Evolutionary conservation across 2,329 filamentous ascomycete genomes (phyloP).

Genomic region (Cercospora berteroae): DNA sequence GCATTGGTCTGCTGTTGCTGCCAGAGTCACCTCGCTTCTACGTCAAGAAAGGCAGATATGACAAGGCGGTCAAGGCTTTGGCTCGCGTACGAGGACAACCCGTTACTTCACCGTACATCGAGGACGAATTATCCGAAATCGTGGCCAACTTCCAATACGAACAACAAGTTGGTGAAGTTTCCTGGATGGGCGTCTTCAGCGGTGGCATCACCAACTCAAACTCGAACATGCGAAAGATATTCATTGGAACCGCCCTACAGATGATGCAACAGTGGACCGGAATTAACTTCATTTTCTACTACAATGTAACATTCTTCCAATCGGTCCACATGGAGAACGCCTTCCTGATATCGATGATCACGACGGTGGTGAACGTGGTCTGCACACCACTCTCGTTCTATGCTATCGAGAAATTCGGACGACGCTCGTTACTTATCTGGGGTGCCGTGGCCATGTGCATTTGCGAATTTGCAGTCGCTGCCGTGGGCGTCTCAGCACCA

Average conservation of each 20-base stretch:
- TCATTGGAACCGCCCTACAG: slow-evolving; percentile 48
- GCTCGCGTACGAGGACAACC: slow-evolving; percentile 73
- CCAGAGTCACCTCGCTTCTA: slow-evolving; percentile 84
- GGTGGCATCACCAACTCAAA: slow-evolving; percentile 54
- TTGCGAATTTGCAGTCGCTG: slow-evolving; percentile 78
- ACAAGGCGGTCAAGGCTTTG: slow-evolving; percentile 63
- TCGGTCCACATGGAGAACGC: slow-evolving; percentile 70
- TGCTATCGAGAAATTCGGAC: slow-evolving; percentile 78
- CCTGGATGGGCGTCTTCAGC: slow-evolving; percentile 54
- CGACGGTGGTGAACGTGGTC: slow-evolving; percentile 82
- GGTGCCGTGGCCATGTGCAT: slow-evolving; percentile 78
- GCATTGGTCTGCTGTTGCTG: slow-evolving; percentile 66
- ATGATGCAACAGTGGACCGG: slow-evolving; percentile 66
- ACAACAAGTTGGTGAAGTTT: slow-evolving; percentile 60
- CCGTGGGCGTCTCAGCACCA: slow-evolving; percentile 50
- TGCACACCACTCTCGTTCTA: slow-evolving; percentile 88
- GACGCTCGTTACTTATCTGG: slow-evolving; percentile 73
- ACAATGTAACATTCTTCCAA: slow-evolving; percentile 72
- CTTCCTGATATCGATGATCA: slow-evolving; percentile 82
- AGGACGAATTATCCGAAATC: slow-evolving; percentile 78
- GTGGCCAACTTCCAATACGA: slow-evolving; percentile 88
- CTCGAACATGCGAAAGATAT: slow-evolving; percentile 50
- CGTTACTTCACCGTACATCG: slow-evolving; percentile 68
- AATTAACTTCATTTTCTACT: slow-evolving; percentile 79
- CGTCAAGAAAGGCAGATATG: slow-evolving; percentile 72